Conservation (phyloP, 805 yeast species). For the Saturnispora ahearnii region DNA sequence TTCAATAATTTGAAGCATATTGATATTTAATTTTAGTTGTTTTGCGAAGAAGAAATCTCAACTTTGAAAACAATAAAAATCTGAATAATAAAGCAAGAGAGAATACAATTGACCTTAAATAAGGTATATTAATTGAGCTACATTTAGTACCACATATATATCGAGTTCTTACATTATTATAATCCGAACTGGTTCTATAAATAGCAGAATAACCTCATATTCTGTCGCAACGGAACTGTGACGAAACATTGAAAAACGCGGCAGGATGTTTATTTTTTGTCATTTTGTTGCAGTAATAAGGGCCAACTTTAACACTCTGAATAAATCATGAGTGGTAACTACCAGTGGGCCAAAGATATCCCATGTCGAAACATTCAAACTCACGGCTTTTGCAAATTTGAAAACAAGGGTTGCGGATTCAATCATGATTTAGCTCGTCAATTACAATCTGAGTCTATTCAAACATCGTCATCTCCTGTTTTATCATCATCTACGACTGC, state of each 20-base stretch:
- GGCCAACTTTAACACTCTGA: neutral
- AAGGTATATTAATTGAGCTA: too few species aligned
- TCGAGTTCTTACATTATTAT: too few species aligned
- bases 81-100: too few species aligned
- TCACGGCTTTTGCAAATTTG: conserved; percentile 83
- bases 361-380: conserved; percentile 78
- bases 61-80: too few species aligned
- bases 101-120: too few species aligned
- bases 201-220: neutral
- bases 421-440: conserved; percentile 45
- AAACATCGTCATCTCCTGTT: conserved; percentile 3
- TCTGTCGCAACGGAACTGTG: neutral
- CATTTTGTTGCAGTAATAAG: neutral
- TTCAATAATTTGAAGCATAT: too few species aligned
- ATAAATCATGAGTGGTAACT: conserved; percentile 11
- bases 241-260: neutral
- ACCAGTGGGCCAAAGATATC: conserved; percentile 59
- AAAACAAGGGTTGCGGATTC: conserved; percentile 80
- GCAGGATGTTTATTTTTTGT: neutral
- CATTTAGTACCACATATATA: too few species aligned
- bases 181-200: too few species aligned
- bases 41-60: too few species aligned
- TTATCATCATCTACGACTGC: neutral
- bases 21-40: too few species aligned
- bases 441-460: conserved; percentile 2